phyloP scores from a whole-genome alignment of 305 asterid species.

The Fraxinus platypoda region DNA sequence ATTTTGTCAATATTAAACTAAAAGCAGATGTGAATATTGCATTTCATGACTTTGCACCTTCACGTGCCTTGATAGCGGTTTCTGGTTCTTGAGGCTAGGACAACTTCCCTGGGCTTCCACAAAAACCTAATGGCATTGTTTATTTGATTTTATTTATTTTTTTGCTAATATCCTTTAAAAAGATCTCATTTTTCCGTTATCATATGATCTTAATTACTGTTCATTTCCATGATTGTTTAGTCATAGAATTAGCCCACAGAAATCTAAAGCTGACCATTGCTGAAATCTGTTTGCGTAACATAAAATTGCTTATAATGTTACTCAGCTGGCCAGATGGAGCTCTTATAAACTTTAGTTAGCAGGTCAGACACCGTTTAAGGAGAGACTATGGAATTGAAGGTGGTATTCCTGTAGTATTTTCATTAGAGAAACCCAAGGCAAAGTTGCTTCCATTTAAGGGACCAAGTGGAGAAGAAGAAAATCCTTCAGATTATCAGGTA shows the following conservation, averaged over 20 bases:
- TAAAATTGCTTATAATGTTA: slow-evolving; percentile 3
- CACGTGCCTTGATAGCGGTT: not conserved
- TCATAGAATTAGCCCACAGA: not conserved
- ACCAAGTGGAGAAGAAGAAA: slow-evolving; percentile 81
- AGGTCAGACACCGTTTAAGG: no score
- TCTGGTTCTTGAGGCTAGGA: slow-evolving; percentile 4
- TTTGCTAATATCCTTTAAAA: not conserved
- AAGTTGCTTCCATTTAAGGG: slow-evolving; percentile 91
- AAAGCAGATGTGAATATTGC: not conserved
- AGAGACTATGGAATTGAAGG: no score
- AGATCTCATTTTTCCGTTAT: no score
- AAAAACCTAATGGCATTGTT: slow-evolving; percentile 6
- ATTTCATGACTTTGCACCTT: not conserved
- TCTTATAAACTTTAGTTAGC: no score
- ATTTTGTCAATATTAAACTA: not conserved
- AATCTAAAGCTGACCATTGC: slow-evolving; percentile 12
- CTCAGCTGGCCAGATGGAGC: slow-evolving; percentile 14
- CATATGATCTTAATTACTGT: no score
- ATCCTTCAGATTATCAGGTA: slow-evolving; percentile 97
- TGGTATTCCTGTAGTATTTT: slow-evolving; percentile 71
- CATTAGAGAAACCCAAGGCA: slow-evolving; percentile 88
- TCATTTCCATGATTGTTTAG: slow-evolving; percentile 7
- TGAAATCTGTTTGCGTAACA: slow-evolving; percentile 11
- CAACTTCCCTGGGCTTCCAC: slow-evolving; percentile 7
- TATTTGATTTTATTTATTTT: not conserved